Evolutionary conservation across 2,329 filamentous ascomycete genomes (phyloP), one percentile per base, ranked within the genome.

Genomic region (Fusarium cyanostomum): DNA sequence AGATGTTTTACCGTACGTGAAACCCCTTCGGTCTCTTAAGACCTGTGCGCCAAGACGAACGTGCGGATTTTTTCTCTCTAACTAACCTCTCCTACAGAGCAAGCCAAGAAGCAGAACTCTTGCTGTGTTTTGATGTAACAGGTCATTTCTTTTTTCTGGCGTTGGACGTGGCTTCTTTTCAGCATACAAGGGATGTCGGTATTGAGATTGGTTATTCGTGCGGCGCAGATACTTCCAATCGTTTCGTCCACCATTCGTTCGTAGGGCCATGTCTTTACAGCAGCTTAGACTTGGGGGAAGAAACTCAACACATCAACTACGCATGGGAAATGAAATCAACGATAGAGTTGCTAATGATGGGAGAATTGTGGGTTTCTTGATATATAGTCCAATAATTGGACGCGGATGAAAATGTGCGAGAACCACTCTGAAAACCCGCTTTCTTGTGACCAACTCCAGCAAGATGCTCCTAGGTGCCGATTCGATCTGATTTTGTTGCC

Each of bases 1-100:
- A 97, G 85, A 94, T 96, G 90, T 99, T 99, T 78, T 98, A 98
- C 78, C 92, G 90, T 90, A 78, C 71, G 84, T 80, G 18, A 7
- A 13, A 43, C 18, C 16, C 27, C 13, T 27, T 50, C 34, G 26
- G 42, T 31, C 16, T 44, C 34, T 30, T 33, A 24, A 24, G 16
- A 8, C 9, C 8, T 37, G 41, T 37, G 41, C 13, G 13, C 46
- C 34, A 48, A 45, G 30, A 53, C 21, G 13, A 35, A 7, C 28
- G 39, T 44, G 21, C 30, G 42, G 39, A 49, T 8, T 12, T 18
- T 15, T 8, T 18, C n/a, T 8, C 6, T 34, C 46, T 45, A 52
- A 64, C 65, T 28, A 45, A 38, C 21, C 16, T n/a, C 4, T 49
- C 58, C 26, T 49, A 15, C 50, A 84, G 82, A 81, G 76, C 80